Conservation (phyloP, 257 asterid genomes). For the Leptodermis oblonga region DNA sequence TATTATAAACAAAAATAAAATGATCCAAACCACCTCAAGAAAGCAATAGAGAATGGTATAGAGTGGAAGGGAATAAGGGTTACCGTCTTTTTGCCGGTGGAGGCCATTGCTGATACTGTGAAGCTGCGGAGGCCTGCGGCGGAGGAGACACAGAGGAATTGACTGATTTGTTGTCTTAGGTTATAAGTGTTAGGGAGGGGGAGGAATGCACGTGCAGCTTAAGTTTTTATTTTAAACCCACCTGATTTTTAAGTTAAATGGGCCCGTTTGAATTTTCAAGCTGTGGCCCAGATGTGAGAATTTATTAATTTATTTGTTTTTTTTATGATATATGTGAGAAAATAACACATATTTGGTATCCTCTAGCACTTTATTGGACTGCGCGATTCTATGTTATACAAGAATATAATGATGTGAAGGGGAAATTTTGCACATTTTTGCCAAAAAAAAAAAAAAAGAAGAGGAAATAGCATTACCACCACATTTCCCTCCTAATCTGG, state of each 20-base stretch:
- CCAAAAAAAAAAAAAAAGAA: no score
- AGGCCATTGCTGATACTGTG: slow-evolving; percentile 27
- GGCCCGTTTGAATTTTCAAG: not conserved
- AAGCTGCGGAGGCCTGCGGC: slow-evolving; percentile 20
- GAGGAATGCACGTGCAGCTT: not conserved
- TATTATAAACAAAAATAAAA: not conserved
- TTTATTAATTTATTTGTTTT: no score
- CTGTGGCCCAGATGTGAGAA: not conserved
- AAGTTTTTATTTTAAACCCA: not conserved
- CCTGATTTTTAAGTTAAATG: not conserved
- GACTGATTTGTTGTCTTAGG: not conserved
- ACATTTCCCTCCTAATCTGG: no score
- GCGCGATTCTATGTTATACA: no score
- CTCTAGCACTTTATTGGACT: no score
- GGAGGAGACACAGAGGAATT: slow-evolving; percentile 3
- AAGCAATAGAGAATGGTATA: not conserved
- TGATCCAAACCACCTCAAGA: not conserved
- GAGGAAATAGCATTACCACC: no score
- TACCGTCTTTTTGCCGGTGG: slow-evolving; percentile 55
- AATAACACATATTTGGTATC: no score
- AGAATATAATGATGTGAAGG: no score
- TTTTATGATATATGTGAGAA: no score
- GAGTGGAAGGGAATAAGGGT: not conserved
- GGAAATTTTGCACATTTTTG: no score
- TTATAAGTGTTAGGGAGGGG: slow-evolving; percentile 18